phyloP scores from a whole-genome alignment of 257 asterid species.

The Solanum lycopersicoides region DNA sequence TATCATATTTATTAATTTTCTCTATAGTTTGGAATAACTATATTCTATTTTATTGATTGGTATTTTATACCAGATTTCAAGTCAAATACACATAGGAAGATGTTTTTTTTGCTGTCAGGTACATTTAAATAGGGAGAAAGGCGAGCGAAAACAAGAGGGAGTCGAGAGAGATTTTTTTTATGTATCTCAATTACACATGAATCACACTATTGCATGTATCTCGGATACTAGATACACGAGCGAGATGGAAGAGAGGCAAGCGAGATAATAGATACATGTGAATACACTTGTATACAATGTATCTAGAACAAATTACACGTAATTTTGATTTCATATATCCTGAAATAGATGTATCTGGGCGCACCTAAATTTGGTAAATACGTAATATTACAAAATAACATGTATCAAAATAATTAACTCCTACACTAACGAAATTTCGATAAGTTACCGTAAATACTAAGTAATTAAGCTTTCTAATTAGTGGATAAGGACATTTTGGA shows the following conservation, averaged over 20 bases:
- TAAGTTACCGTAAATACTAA: no score
- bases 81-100: background rate
- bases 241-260: no score
- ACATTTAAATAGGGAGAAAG: background rate
- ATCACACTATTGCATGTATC: background rate
- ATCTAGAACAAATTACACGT: background rate
- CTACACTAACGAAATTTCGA: no score
- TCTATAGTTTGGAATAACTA: background rate
- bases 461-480: background rate
- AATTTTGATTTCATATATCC: background rate
- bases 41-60: no score
- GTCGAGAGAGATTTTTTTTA: background rate
- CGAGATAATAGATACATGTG: no score
- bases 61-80: no score
- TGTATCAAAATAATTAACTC: background rate
- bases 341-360: no score
- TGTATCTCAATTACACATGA: background rate
- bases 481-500: background rate
- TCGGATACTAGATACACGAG: background rate
- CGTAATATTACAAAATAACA: no score
- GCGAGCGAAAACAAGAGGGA: background rate
- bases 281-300: no score
- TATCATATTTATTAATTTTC: no score
- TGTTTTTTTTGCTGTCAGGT: background rate
- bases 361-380: no score